Evolutionary conservation across 2,329 filamentous ascomycete genomes (phyloP), one percentile per base, ranked within the genome.

Genomic region (Coniochaeta prunicola): DNA sequence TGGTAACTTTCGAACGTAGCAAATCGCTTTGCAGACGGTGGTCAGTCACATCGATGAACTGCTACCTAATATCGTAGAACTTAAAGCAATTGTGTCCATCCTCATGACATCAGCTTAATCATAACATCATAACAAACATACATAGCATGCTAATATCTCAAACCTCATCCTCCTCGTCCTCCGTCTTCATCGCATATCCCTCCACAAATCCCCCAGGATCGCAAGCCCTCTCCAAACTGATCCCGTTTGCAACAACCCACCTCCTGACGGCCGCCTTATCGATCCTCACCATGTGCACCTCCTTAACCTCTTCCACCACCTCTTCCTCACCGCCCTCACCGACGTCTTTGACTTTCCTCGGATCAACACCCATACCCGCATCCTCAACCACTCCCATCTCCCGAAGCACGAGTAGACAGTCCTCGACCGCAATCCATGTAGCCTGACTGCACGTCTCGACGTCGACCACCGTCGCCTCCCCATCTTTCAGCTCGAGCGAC

Each of bases 361-460:
- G 60, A 5, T 55, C 38, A 50, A 50, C 45, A 1, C 76, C 76
- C 71, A 74, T 70, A 69, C 76, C 81, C 64, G 77, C 82, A 67
- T 87, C 78, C 72, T 85, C 72, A 56, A 88, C 77, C 54, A 88
- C 77, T 36, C 94, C 86, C 91, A 97, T 96, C 59, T 91, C 87
- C 61, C 89, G 85, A 58, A 97, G 76, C 26, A 91, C 86, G 0
- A 78, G 78, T 48, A 96, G 81, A 59, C 93, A 91, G 73, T 97
- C 93, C 48, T 97, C 93, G 0, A 83, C 81, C 59, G 88, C 79
- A 71, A 97, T 96, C 78, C 90, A 96, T 0, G 92, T 96, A 40
- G 83, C 85, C 55, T 83, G 77, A 57, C 90, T 90, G 67, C 93
- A 87, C 59, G 89, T 83, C 54, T 85, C 81, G 12, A 96, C 77